Percentiles rank a stretch among this genome's conserved stretches.
These are phyloP conservation scores for Pichia sp. DNA, from an alignment of 1,139 yeast species.

Conservation along the genomic window DNA sequence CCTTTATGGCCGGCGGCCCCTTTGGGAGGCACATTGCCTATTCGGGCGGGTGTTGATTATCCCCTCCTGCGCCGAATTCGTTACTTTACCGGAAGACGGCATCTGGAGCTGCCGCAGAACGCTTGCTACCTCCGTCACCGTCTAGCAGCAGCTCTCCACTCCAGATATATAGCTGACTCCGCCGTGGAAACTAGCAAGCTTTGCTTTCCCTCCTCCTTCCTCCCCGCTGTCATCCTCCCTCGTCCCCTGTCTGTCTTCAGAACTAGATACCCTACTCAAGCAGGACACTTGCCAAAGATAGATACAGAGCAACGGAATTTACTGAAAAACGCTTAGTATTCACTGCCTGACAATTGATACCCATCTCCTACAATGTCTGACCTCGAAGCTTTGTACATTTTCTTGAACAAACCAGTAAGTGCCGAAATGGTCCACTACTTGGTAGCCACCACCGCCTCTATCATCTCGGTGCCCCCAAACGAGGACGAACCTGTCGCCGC, in stretches of 20 bases:
- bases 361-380: conserved; percentile 38
- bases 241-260: neutral
- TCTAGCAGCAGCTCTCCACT: neutral
- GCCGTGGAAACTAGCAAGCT: neutral
- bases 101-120: neutral
- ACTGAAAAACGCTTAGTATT: too few relatives aligned
- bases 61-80: neutral
- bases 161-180: neutral
- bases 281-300: neutral
- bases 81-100: neutral
- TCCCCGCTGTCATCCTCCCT: neutral
- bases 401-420: conserved; percentile 72
- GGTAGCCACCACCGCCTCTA: conserved; percentile 74
- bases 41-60: neutral
- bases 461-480: conserved; percentile 43
- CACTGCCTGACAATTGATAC: too few relatives aligned
- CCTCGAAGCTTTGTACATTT: conserved; percentile 62
- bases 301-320: neutral
- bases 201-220: neutral
- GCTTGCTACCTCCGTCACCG: neutral
- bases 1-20: neutral
- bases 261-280: neutral
- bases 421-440: conserved; percentile 76
- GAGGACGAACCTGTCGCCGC: conserved; percentile 3
- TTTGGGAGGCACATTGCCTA: neutral